Evolutionary conservation across 768 basidiomycete species (phyloP).

Genomic region (Leucosporidium scottii): DNA sequence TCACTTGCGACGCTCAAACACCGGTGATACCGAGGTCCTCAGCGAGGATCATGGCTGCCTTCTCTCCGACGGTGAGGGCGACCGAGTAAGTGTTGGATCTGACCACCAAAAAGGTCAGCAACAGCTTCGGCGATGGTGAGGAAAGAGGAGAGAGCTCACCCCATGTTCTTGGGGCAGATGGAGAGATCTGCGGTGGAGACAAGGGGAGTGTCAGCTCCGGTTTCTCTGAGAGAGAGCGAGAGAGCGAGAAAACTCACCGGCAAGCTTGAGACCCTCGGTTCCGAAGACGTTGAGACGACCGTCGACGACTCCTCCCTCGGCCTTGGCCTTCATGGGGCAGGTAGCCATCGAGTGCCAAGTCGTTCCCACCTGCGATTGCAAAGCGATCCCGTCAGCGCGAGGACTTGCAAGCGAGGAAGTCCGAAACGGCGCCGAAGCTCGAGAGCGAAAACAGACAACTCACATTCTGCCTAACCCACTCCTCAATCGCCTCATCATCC

Average conservation of each 20-base stretch:
- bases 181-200: conserved; percentile 40
- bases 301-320: conserved; percentile 29
- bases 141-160: not conserved
- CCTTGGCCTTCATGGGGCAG: conserved; percentile 29
- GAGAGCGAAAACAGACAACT: too few species aligned
- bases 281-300: conserved; percentile 29
- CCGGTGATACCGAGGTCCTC: conserved; percentile 52
- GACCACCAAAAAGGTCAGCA: too few species aligned
- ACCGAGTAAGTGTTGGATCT: conserved; percentile 50
- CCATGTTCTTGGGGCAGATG: conserved; percentile 45
- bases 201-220: too few species aligned
- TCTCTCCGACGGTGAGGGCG: conserved; percentile 62
- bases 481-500: conserved; percentile 32
- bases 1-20: not conserved
- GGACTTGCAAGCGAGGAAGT: too few species aligned
- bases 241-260: not conserved
- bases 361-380: too few species aligned
- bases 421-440: too few species aligned
- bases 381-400: too few species aligned
- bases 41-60: conserved; percentile 56
- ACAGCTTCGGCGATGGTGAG: too few species aligned
- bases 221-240: too few species aligned
- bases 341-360: conserved; percentile 31
- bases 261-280: conserved; percentile 14
- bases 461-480: conserved; percentile 28